A percentile compares a stretch with the other conserved stretches of the same genome.
These are phyloP conservation scores for Nannizzia gypsea DNA, from an alignment of 2,329 filamentous ascomycete genomes.

Conservation along the genomic window DNA sequence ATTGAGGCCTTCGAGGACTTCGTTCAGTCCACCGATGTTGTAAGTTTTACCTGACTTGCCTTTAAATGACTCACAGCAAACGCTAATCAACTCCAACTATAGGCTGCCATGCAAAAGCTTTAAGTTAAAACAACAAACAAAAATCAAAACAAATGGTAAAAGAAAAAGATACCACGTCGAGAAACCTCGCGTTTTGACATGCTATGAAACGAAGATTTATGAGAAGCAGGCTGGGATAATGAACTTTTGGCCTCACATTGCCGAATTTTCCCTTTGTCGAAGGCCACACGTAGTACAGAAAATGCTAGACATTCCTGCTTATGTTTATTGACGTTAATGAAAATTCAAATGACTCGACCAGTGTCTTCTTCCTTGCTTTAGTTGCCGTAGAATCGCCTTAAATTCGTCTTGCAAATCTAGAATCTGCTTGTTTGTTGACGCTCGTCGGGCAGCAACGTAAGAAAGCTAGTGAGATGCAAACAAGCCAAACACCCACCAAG, in stretches of 20 bases:
- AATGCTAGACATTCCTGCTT: constrained; percentile 1
- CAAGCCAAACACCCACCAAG: background rate
- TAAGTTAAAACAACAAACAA: constrained; percentile 38
- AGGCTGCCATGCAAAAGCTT: constrained; percentile 79
- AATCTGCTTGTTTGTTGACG: background rate
- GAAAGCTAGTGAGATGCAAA: background rate
- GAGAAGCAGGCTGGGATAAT: background rate
- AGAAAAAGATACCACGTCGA: background rate
- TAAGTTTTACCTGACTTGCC: constrained; percentile 26
- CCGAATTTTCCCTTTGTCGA: background rate
- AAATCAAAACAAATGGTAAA: background rate
- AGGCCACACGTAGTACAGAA: background rate
- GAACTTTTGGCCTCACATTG: background rate
- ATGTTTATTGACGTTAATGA: constrained; percentile 5
- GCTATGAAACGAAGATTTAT: background rate
- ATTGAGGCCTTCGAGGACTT: constrained; percentile 84
- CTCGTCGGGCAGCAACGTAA: background rate
- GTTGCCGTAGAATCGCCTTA: background rate
- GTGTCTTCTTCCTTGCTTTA: background rate
- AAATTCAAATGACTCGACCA: constrained; percentile 1
- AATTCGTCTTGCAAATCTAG: background rate
- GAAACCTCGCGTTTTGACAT: background rate
- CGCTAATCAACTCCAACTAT: constrained; percentile 2
- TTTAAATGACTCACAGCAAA: background rate
- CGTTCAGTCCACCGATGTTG: constrained; percentile 87